Conservation (phyloP, 2,329 filamentous ascomycete species). For the Alternaria rosae region DNA sequence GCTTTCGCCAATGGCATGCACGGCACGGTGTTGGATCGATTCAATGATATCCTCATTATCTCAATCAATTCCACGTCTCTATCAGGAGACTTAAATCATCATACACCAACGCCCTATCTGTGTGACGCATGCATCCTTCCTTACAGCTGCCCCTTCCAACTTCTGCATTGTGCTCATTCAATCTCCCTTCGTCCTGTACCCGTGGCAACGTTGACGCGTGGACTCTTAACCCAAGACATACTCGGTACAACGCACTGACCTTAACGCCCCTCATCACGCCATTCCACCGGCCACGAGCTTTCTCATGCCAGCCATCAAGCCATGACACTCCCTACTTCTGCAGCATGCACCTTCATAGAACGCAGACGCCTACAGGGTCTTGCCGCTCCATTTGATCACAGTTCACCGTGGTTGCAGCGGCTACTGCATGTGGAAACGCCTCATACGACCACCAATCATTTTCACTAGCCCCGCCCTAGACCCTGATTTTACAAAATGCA, state of each 20-base stretch:
- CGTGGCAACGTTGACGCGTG: neutral
- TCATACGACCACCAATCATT: neutral
- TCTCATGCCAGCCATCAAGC: neutral
- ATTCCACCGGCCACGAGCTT: neutral
- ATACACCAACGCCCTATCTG: neutral
- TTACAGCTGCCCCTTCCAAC: neutral
- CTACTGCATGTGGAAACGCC: neutral
- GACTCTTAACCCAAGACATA: neutral
- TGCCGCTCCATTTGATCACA: constrained; percentile 1
- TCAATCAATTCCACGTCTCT: constrained; percentile 10
- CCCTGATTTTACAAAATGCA: constrained; percentile 9
- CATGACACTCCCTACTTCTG: neutral
- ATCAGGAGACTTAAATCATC: neutral
- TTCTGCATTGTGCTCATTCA: neutral
- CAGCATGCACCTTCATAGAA: constrained; percentile 1
- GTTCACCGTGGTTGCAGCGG: constrained; percentile 1
- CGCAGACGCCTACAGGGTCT: constrained; percentile 3
- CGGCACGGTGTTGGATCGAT: constrained; percentile 4
- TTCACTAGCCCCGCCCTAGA: neutral
- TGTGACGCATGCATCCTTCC: neutral
- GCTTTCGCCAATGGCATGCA: constrained; percentile 8
- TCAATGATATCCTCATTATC: constrained; percentile 10
- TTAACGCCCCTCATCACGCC: neutral
- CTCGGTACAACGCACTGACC: neutral
- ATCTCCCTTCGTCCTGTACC: neutral